These are phyloP conservation scores for Malassezia caprae DNA, from an alignment of 1,284 basidiomycete genomes.

Conservation along the genomic window DNA sequence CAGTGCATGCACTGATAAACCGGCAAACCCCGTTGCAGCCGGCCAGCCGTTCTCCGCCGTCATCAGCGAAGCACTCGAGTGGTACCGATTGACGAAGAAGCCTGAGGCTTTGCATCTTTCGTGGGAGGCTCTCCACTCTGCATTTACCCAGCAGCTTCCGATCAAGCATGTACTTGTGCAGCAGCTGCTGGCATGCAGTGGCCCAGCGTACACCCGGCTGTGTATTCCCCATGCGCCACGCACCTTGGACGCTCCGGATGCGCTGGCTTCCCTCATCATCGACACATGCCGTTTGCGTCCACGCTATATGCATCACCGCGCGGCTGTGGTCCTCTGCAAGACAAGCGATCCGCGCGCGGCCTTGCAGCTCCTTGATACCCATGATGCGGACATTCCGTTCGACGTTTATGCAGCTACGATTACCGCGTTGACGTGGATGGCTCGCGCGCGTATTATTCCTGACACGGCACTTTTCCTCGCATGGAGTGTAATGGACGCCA, in stretches of 20 bases:
- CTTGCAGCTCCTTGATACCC: neutral
- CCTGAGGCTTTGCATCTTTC: neutral
- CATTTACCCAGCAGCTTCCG: neutral
- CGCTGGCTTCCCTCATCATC: neutral
- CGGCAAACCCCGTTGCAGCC: neutral
- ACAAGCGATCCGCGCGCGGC: neutral
- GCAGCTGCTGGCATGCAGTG: neutral
- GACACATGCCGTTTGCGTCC: neutral
- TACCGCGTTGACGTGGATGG: conserved; percentile 9
- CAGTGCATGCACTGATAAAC: neutral
- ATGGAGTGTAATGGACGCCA: neutral
- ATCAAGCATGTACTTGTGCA: conserved; percentile 6
- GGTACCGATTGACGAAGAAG: neutral
- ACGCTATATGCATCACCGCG: conserved; percentile 4
- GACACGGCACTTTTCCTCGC: neutral
- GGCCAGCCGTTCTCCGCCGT: conserved; percentile 12
- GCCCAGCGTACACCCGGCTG: neutral
- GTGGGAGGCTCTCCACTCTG: neutral
- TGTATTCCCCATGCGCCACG: neutral
- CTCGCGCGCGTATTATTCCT: neutral
- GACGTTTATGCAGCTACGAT: conserved; percentile 15
- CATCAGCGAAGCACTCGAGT: neutral
- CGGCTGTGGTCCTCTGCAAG: conserved; percentile 7
- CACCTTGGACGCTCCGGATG: neutral
- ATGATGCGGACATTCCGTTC: neutral